Base-by-base conservation (phyloP, 2,329 filamentous ascomycete genomes). In the Stylonectria norvegica region DNA sequence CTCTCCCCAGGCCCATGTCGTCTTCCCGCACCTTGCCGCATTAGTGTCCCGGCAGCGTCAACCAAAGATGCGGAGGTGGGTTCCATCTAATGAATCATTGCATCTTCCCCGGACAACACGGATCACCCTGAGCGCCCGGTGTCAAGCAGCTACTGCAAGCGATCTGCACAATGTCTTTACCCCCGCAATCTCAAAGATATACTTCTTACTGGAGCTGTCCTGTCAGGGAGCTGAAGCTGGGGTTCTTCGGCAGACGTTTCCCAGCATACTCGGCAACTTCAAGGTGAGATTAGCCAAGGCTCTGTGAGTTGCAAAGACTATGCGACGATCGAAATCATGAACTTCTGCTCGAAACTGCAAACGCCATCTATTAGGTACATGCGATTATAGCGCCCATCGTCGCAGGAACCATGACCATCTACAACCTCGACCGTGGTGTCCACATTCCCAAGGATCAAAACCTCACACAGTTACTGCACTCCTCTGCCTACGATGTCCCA, bases 381-480 rank as follows among this genome's bases (percentile, higher is more conserved):
- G 19, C 20, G 15, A n/a, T 18, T 22, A n/a, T 10, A 1, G 15
- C 11, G 12, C 16, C 20, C 32, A 7, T 14, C 16, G n/a, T 15
- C 28, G 16, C 16, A 3, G 12, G 30, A 12, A 45, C 20, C 25
- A 65, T 66, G 64, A 60, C 40, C 11, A 57, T 60, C 38, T 66
- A 67, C 52, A 55, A 55, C 56, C 56, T 14, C 32, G 49, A 39
- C 37, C 37, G 44, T 5, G 29, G 47, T 5, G 58, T 66, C 31
- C 38, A 56, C 7, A 58, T 71, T 38, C 69, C 69, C 2, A 52
- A 43, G 10, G 60, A 69, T 47, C 53, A 65, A 20, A 71, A 68
- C 42, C 60, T 72, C 32, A 72, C 68, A 5, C 59, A 72, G 45
- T 60, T 72, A 18, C 61, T 73, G 32, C 66, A 71, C 43, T 53